Evolutionary conservation across 805 yeast genomes (phyloP).

Genomic region (Nakazawaea populi): DNA sequence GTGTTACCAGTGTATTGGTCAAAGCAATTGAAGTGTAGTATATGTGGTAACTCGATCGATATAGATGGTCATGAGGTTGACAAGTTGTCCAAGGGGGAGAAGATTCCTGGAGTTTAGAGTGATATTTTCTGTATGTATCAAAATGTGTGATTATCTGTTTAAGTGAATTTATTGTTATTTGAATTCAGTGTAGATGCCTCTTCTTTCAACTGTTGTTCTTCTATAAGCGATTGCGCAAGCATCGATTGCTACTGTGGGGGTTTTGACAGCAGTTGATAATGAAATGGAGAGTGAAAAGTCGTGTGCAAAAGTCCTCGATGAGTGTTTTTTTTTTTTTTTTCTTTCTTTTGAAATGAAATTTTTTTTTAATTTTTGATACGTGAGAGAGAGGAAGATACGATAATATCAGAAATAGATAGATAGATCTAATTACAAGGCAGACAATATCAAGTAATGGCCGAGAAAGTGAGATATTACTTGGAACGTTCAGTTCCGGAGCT

Average conservation of each 20-base stretch:
- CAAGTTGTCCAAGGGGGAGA: slow-evolving; percentile 8
- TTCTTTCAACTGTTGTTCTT: too few relatives aligned
- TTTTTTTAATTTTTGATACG: too few relatives aligned
- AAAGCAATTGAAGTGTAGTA: slow-evolving; percentile 19
- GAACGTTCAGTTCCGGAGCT: slow-evolving; percentile 84
- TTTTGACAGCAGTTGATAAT: neutral
- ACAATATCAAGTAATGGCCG: slow-evolving; percentile 23
- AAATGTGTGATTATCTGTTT: neutral
- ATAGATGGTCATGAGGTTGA: slow-evolving; percentile 1
- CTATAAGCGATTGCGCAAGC: neutral
- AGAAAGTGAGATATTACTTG: slow-evolving; percentile 43
- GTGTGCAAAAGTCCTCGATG: neutral
- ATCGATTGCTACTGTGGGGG: neutral
- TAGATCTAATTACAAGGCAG: neutral
- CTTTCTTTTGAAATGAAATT: too few relatives aligned
- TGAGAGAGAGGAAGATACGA: neutral
- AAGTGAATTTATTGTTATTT: too few relatives aligned
- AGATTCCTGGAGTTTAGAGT: slow-evolving; percentile 1
- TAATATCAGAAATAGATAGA: neutral
- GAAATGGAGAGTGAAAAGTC: neutral
- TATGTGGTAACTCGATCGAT: slow-evolving; percentile 15
- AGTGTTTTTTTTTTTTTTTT: too few relatives aligned
- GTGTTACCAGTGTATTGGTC: slow-evolving; percentile 18
- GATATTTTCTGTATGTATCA: neutral
- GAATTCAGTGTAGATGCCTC: too few relatives aligned